Conservation (phyloP, 495 filamentous ascomycete genomes). For the Talaromyces nanjingensis region DNA sequence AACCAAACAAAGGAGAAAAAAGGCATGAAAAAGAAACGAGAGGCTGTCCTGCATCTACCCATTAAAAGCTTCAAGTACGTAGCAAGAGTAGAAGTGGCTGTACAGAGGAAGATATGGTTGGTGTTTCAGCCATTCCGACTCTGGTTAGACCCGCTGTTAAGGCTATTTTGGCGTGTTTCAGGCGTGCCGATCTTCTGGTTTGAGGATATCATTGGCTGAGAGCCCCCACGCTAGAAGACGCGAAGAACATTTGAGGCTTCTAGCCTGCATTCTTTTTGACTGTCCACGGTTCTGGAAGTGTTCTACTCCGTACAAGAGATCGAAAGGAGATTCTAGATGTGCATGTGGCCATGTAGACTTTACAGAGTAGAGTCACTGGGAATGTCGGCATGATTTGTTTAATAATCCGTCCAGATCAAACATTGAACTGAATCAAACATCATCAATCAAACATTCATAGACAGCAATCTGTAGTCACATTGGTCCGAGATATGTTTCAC, state of each 20-base stretch:
- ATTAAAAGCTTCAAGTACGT: not conserved
- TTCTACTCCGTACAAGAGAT: not conserved
- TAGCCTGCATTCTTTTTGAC: not conserved
- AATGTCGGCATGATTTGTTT: not conserved
- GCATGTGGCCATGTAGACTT: not conserved
- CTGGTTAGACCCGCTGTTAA: not conserved
- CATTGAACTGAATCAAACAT: not conserved
- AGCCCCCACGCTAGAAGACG: not conserved
- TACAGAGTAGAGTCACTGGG: not conserved
- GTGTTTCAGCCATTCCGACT: not conserved
- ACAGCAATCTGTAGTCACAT: no score
- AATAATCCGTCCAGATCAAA: no score
- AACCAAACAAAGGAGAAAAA: not conserved
- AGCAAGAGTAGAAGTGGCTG: not conserved
- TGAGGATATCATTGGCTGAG: not conserved
- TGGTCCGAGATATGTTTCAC: not conserved
- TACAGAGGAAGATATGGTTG: not conserved
- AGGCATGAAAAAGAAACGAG: not conserved
- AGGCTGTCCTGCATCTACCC: not conserved
- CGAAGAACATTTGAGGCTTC: not conserved
- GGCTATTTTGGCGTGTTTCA: constrained; percentile 4
- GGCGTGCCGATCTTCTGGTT: not conserved
- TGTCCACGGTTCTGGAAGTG: not conserved
- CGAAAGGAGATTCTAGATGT: not conserved
- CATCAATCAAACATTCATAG: not conserved